Evolutionary conservation across 2,329 filamentous ascomycete genomes (phyloP).

Genomic region (Penicillium corylophilum): DNA sequence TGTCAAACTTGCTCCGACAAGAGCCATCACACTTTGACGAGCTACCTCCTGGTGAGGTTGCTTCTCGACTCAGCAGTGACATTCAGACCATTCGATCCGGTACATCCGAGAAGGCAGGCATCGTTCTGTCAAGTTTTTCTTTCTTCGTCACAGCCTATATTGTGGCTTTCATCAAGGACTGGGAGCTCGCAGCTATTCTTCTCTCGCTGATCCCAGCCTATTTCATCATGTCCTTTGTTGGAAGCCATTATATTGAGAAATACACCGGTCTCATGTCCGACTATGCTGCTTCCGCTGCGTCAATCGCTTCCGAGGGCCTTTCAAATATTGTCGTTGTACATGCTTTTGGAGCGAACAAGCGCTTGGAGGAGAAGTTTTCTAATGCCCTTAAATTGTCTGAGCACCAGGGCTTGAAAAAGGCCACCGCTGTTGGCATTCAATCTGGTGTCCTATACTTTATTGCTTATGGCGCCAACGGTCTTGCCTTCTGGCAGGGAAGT

Average conservation of each 20-base stretch:
- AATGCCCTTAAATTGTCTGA: conserved; percentile 52
- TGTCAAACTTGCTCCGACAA: conserved; percentile 59
- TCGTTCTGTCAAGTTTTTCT: conserved; percentile 60
- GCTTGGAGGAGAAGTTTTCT: conserved; percentile 61
- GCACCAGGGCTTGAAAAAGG: conserved; percentile 58
- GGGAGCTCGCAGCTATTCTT: conserved; percentile 63
- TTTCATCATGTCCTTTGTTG: conserved; percentile 58
- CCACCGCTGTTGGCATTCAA: conserved; percentile 56
- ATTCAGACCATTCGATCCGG: conserved; percentile 67
- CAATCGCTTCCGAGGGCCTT: conserved; percentile 63
- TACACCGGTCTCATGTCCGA: conserved; percentile 53
- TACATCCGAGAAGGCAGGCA: conserved; percentile 69
- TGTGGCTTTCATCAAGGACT: conserved; percentile 65
- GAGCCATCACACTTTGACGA: conserved; percentile 65
- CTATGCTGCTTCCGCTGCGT: conserved; percentile 58
- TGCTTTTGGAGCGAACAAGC: conserved; percentile 59
- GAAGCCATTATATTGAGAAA: conserved; percentile 55
- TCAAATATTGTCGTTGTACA: conserved; percentile 63
- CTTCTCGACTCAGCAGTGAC: conserved; percentile 63
- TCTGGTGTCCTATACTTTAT: conserved; percentile 66
- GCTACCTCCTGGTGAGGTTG: conserved; percentile 62
- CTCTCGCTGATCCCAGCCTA: conserved; percentile 63
- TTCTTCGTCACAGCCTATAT: conserved; percentile 69
- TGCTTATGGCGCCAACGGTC: conserved; percentile 64
- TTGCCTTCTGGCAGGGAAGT: conserved; percentile 68